These are phyloP conservation scores for Fusarium pseudonygamai DNA, from an alignment of 2,329 filamentous ascomycete genomes.

Conservation along the genomic window DNA sequence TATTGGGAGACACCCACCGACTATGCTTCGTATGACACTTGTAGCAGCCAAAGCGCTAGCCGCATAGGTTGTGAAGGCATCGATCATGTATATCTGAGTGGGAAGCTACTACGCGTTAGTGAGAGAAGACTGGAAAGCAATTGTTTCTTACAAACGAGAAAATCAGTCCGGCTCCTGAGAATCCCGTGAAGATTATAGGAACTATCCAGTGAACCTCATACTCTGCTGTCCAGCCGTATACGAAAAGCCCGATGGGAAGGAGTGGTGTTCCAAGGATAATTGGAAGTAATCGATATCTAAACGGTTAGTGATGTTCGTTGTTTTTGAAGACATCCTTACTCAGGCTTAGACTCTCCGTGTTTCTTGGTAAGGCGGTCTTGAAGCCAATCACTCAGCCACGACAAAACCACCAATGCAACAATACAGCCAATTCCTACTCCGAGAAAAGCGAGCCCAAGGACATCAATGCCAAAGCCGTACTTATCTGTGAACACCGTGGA, in stretches of 20 bases:
- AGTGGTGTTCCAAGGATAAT: background rate
- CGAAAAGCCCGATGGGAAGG: background rate
- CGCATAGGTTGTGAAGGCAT: constrained; percentile 9
- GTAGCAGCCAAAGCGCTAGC: constrained; percentile 15
- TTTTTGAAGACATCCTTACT: background rate
- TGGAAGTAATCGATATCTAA: constrained; percentile 2
- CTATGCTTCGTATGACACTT: constrained; percentile 11
- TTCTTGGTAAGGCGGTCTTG: background rate
- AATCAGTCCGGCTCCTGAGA: constrained; percentile 6
- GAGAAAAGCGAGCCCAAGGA: background rate
- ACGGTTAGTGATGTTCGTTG: background rate
- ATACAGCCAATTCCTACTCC: background rate
- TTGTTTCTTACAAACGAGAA: constrained; percentile 6
- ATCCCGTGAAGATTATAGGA: constrained; percentile 15
- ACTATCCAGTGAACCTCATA: constrained; percentile 19
- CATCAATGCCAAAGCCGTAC: background rate
- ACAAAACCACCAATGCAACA: background rate
- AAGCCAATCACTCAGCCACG: constrained; percentile 12
- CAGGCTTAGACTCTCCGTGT: background rate
- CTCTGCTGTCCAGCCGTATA: constrained; percentile 10
- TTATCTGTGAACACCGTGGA: background rate
- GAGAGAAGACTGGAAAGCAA: rapidly evolving
- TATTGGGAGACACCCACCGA: constrained; percentile 7
- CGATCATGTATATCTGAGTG: constrained; percentile 19
- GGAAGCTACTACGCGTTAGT: background rate